Conservation (phyloP, 768 basidiomycete genomes). For the Thelephora ganbajun region DNA sequence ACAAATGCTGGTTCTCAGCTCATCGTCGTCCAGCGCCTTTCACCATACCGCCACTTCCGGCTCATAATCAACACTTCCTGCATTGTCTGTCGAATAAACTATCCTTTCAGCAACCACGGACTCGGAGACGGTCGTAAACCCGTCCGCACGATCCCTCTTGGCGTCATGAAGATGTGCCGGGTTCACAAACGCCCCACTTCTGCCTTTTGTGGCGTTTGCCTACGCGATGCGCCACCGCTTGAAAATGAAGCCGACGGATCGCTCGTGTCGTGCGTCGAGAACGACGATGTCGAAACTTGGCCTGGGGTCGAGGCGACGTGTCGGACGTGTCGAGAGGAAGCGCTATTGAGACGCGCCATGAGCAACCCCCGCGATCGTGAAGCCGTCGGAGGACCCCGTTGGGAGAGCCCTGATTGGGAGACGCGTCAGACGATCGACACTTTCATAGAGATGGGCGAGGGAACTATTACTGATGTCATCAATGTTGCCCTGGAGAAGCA, state of each 20-base stretch:
- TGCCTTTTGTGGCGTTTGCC: slow-evolving; percentile 51
- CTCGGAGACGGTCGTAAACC: slow-evolving; percentile 36
- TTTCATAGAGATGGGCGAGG: slow-evolving; percentile 66
- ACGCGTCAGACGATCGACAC: slow-evolving; percentile 50
- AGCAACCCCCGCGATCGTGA: slow-evolving; percentile 35
- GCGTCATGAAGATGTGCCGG: slow-evolving; percentile 38
- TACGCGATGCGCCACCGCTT: slow-evolving; percentile 39
- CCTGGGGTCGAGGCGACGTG: slow-evolving; percentile 55
- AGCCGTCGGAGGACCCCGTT: slow-evolving; percentile 34
- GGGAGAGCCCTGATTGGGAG: slow-evolving; percentile 42
- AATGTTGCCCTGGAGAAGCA: slow-evolving; percentile 50
- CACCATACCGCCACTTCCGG: slow-evolving; percentile 49
- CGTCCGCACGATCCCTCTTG: slow-evolving; percentile 27
- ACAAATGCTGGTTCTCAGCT: slow-evolving; percentile 13
- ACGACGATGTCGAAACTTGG: slow-evolving; percentile 62
- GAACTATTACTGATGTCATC: slow-evolving; percentile 47
- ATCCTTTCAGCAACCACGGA: slow-evolving; percentile 34
- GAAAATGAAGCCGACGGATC: slow-evolving; percentile 20
- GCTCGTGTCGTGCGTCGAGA: slow-evolving; percentile 41
- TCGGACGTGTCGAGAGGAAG: slow-evolving; percentile 48
- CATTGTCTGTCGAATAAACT: slow-evolving; percentile 57
- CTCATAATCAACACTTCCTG: slow-evolving; percentile 42
- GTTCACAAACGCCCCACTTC: slow-evolving; percentile 43
- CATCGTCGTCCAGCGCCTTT: slow-evolving; percentile 12
- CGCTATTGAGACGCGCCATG: slow-evolving; percentile 48